Conservation (phyloP, 345 rosid species). For the Toxicodendron radicans region DNA sequence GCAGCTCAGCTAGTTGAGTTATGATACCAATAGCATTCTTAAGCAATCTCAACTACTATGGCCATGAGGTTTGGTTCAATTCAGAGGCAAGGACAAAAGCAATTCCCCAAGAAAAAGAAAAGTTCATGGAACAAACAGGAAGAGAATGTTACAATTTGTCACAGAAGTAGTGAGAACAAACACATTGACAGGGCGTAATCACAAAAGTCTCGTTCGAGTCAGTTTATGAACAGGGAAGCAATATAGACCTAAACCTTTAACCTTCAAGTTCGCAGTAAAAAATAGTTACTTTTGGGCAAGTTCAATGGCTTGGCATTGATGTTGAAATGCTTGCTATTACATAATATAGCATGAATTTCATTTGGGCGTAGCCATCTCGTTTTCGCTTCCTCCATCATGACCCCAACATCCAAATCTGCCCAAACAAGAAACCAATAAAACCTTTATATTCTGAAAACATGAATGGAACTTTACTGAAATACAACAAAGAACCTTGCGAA, state of each 20-base stretch:
- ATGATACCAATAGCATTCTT: not conserved
- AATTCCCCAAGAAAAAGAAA: not conserved
- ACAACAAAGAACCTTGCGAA: not conserved
- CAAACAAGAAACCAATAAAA: conserved; percentile 22
- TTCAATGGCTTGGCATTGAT: conserved; percentile 79
- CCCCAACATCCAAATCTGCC: conserved; percentile 75
- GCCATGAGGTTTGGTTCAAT: not conserved
- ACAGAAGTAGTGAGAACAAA: not conserved
- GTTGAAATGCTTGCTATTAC: conserved; percentile 66
- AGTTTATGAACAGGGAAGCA: not conserved
- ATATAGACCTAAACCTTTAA: not conserved
- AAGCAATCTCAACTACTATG: not conserved
- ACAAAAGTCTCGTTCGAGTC: not conserved
- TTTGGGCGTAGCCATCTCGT: conserved; percentile 96
- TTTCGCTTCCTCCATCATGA: conserved; percentile 71
- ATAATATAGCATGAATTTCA: conserved; percentile 84
- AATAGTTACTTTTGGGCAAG: conserved; percentile 71
- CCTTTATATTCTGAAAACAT: not conserved
- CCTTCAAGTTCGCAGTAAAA: not conserved
- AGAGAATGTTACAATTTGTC: not conserved
- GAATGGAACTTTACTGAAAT: not conserved
- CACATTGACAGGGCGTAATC: not conserved
- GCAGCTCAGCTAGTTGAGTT: not conserved
- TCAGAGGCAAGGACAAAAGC: not conserved
- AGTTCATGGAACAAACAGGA: not conserved